Percentiles rank a stretch among this genome's conserved stretches.
Evolutionary conservation across 768 basidiomycete species (phyloP).

Genomic region (Roridomyces roridus): DNA sequence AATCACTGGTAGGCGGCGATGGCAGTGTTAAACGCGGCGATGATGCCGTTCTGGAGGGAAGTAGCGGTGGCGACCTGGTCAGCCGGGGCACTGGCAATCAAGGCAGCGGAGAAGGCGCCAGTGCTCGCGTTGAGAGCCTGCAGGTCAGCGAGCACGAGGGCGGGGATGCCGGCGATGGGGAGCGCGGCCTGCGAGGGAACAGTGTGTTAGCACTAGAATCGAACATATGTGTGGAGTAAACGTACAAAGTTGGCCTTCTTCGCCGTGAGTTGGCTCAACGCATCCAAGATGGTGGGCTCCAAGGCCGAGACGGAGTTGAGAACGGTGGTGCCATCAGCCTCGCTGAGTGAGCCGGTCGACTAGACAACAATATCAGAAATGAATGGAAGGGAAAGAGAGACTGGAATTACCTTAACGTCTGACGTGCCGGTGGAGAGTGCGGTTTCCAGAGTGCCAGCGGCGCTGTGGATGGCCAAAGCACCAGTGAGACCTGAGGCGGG

Average conservation of each 20-base stretch:
- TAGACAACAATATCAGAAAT: background rate
- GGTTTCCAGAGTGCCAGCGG: constrained; percentile 25
- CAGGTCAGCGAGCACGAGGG: constrained; percentile 37
- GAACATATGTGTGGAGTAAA: too few relatives aligned
- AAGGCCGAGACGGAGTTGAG: too few relatives aligned
- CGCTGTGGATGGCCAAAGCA: constrained; percentile 28
- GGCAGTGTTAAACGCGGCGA: constrained; percentile 32
- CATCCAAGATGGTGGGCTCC: constrained; percentile 25
- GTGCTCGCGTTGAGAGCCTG: constrained; percentile 28
- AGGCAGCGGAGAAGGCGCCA: constrained; percentile 27
- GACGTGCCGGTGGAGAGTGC: constrained; percentile 31
- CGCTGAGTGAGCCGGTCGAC: background rate
- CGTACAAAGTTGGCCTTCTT: constrained; percentile 35
- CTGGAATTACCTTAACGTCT: constrained; percentile 31
- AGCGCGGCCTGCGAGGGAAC: constrained; percentile 25
- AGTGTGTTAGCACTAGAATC: too few relatives aligned
- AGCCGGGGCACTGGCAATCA: constrained; percentile 36
- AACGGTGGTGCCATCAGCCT: too few relatives aligned
- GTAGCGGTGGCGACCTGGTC: background rate
- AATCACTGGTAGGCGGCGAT: constrained; percentile 25
- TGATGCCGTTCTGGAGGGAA: constrained; percentile 26
- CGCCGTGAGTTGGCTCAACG: constrained; percentile 27
- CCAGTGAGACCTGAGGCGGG: constrained; percentile 7
- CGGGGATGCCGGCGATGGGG: constrained; percentile 35
- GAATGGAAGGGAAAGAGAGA: background rate